A percentile compares a stretch with the other conserved stretches of the same genome.
phyloP scores from a whole-genome alignment of 2,329 filamentous ascomycete species.

The Chrysosphaeria jannelii region DNA sequence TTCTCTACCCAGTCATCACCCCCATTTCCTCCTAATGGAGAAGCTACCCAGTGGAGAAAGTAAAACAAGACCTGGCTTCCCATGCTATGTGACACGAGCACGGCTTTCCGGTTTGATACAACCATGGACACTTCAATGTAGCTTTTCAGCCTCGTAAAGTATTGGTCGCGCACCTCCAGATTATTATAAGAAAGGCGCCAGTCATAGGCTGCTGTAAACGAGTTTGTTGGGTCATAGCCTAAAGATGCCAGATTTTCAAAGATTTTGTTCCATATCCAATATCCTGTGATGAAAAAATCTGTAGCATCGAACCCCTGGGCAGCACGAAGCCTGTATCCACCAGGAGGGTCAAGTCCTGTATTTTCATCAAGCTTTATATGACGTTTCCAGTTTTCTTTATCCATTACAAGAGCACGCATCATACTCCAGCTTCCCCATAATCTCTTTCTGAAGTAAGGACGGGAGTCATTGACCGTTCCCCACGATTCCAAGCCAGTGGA shows the following conservation, averaged over 20 bases:
- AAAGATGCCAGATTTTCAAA: constrained; percentile 87
- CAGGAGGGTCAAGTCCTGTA: constrained; percentile 71
- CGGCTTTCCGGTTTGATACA: constrained; percentile 50
- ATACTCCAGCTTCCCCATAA: constrained; percentile 98
- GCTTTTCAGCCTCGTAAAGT: constrained; percentile 70
- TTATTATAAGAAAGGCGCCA: constrained; percentile 83
- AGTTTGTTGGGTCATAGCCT: constrained; percentile 68
- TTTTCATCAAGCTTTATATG: constrained; percentile 91
- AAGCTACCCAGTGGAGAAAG: constrained; percentile 50
- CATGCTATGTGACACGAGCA: constrained; percentile 87
- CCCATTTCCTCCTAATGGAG: constrained; percentile 45
- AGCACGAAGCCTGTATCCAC: constrained; percentile 67
- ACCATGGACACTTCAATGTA: constrained; percentile 62
- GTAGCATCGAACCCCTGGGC: constrained; percentile 94
- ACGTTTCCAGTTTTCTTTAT: constrained; percentile 80
- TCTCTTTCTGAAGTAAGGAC: constrained; percentile 77
- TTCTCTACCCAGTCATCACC: constrained; percentile 72
- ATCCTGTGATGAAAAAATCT: constrained; percentile 73
- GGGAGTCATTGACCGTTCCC: constrained; percentile 62
- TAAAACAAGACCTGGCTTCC: constrained; percentile 83
- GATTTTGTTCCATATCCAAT: constrained; percentile 99
- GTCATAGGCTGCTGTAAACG: constrained; percentile 47
- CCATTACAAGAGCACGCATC: constrained; percentile 82
- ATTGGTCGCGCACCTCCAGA: constrained; percentile 69
- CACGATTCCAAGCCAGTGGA: constrained; percentile 91